Evolutionary conservation across 257 asterid species (phyloP).

Genomic region (Forsythia suspensa): DNA sequence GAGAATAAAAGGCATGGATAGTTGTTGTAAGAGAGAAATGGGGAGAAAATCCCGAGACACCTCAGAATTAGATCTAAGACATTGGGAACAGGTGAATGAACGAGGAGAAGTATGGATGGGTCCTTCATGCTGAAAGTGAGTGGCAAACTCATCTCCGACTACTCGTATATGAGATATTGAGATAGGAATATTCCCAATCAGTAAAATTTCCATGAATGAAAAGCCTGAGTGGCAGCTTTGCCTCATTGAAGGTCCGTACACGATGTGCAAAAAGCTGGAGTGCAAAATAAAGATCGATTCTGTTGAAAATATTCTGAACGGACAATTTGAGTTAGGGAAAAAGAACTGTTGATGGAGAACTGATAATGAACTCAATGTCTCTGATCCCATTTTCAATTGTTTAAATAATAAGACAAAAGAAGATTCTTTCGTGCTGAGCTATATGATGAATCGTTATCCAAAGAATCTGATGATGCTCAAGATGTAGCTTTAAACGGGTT

Average conservation of each 20-base stretch:
- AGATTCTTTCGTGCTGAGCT: slow-evolving; percentile 63
- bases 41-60: slow-evolving; percentile 71
- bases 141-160: slow-evolving; percentile 96
- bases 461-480: slow-evolving; percentile 70
- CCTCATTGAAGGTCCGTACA: slow-evolving; percentile 97
- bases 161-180: slow-evolving; percentile 85
- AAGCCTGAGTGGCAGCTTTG: slow-evolving; percentile 94
- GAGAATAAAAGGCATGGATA: slow-evolving; percentile 92
- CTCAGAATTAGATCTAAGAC: slow-evolving; percentile 69
- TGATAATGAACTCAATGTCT: slow-evolving; percentile 51
- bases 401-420: slow-evolving; percentile 56
- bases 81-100: slow-evolving; percentile 98
- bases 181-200: slow-evolving; percentile 81
- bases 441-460: slow-evolving; percentile 67
- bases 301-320: slow-evolving; percentile 70
- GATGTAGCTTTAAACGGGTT: slow-evolving; percentile 74
- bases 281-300: slow-evolving; percentile 75
- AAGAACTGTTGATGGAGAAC: slow-evolving; percentile 67
- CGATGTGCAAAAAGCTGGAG: slow-evolving; percentile 96
- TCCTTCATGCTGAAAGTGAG: slow-evolving; percentile 97
- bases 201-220: slow-evolving; percentile 49
- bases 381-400: slow-evolving; percentile 63
- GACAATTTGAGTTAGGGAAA: slow-evolving; percentile 61
- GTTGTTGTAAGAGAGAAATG: slow-evolving; percentile 90
- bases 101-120: slow-evolving; percentile 98